phyloP scores from a whole-genome alignment of 164 flowering plant species.

The Piper longum region DNA sequence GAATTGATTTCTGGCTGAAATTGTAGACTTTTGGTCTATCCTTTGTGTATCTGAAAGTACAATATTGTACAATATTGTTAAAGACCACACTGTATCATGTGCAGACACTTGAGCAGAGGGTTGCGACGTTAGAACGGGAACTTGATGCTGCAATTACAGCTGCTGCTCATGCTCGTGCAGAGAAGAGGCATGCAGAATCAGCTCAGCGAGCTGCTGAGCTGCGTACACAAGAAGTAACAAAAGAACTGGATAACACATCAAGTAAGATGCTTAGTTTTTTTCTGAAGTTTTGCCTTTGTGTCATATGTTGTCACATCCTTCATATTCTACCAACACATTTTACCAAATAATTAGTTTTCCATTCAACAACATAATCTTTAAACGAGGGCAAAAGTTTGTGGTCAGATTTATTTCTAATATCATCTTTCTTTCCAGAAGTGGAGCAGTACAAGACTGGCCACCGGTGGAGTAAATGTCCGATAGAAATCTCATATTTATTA shows the following conservation, averaged over 20 bases:
- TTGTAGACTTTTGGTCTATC: too few species aligned
- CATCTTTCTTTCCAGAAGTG: too few species aligned
- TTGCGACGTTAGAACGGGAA: conserved; percentile 68
- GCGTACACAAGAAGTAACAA: conserved; percentile 51
- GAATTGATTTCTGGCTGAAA: too few species aligned
- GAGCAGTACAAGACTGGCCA: too few species aligned
- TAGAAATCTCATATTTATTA: too few species aligned
- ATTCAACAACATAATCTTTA: too few species aligned
- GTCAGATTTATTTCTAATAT: too few species aligned
- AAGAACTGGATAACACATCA: conserved; percentile 82
- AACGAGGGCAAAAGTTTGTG: too few species aligned
- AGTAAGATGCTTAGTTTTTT: conserved; percentile 28
- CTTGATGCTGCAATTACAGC: conserved; percentile 84
- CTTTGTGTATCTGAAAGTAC: neutral
- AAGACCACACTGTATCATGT: neutral
- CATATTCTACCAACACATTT: too few species aligned
- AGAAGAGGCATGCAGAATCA: conserved; percentile 78
- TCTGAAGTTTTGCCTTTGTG: neutral
- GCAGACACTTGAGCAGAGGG: conserved; percentile 87
- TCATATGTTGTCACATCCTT: too few species aligned
- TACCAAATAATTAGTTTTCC: too few species aligned
- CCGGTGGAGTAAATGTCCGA: too few species aligned
- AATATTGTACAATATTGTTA: neutral
- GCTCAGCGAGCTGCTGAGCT: conserved; percentile 67
- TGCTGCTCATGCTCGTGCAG: conserved; percentile 79